Evolutionary conservation across 192 early-diverging fungal species (phyloP).

Genomic region (Umbelopsis vinacea): DNA sequence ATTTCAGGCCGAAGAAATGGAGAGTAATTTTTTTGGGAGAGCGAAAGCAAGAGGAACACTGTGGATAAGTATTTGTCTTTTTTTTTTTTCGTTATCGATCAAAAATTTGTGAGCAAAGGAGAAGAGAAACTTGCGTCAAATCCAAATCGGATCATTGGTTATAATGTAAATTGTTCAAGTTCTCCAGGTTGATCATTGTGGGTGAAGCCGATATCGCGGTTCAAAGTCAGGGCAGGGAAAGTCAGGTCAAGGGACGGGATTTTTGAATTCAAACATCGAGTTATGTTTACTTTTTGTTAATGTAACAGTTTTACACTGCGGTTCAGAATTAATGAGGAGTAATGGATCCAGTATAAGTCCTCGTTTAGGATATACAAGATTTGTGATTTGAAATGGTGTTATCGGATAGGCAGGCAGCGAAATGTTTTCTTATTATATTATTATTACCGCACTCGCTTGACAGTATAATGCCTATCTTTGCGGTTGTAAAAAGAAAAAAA

Average conservation of each 20-base stretch:
- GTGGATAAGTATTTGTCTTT: too few species aligned
- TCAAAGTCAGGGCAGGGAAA: neutral
- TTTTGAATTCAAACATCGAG: neutral
- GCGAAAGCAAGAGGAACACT: neutral
- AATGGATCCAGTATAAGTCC: neutral
- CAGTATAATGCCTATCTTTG: too few species aligned
- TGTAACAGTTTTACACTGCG: neutral
- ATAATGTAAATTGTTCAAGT: conserved; percentile 10
- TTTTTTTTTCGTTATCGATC: conserved; percentile 13
- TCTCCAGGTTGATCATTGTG: neutral
- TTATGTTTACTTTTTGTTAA: neutral
- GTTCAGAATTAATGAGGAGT: neutral
- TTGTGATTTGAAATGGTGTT: neutral
- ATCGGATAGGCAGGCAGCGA: neutral
- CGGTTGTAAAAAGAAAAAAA: too few species aligned
- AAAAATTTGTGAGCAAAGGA: neutral
- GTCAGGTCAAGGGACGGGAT: neutral
- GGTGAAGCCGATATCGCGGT: neutral
- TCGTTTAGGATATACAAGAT: conserved; percentile 13
- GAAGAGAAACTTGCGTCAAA: neutral
- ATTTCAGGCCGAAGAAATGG: neutral
- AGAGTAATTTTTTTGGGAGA: neutral
- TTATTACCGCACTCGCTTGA: too few species aligned
- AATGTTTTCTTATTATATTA: neutral
- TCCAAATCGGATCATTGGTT: conserved; percentile 7